Base-by-base conservation (phyloP, 345 rosid species). In the Salix suchowensis region DNA sequence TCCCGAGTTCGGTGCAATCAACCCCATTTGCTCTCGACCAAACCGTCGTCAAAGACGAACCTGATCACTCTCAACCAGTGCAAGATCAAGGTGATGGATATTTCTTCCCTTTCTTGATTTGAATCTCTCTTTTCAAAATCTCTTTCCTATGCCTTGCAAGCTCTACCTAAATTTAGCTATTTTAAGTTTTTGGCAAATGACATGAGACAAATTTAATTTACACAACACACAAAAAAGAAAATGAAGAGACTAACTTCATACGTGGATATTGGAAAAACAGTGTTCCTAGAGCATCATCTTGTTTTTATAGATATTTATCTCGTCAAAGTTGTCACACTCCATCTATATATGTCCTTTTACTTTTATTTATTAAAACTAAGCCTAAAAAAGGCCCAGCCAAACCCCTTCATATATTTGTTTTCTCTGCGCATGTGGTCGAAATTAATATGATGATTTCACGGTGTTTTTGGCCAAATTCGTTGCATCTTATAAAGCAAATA, bases 381-480 rank as follows among this genome's bases (percentile, higher is more conserved):
- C 37, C 3, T 0, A 1, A n/a, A 10, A n/a, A 11, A 58, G 26
- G 62, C 14, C 64, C 64, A n/a, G 40, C 65, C 71, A 13, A 23
- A 40, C 50, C 30, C 40, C 39, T 32, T 71, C 54, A 14, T 34
- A 34, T 34, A 34, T 5, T 44, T 42, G 3, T 71, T 55, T 18
- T 13, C n/a, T 23, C 68, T 40, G 40, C 55, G 84, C 88, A 85
- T 21, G 19, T 18, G 11, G 10, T 61, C 24, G 67, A 76, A 68
- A 18, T 48, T 40, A 68, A 77, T 66, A 77, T 74, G 68, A 24
- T 7, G 37, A 73, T 54, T 32, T 67, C 78, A n/a, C 79, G 76
- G 82, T 83, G 79, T 80, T 85, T 78, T 80, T 70, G 75, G 74
- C 71, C 78, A 87, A 80, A 80, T 88, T 87, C 93, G 85, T 72